Conservation (phyloP, 495 filamentous ascomycete species). For the Halenospora varia region DNA sequence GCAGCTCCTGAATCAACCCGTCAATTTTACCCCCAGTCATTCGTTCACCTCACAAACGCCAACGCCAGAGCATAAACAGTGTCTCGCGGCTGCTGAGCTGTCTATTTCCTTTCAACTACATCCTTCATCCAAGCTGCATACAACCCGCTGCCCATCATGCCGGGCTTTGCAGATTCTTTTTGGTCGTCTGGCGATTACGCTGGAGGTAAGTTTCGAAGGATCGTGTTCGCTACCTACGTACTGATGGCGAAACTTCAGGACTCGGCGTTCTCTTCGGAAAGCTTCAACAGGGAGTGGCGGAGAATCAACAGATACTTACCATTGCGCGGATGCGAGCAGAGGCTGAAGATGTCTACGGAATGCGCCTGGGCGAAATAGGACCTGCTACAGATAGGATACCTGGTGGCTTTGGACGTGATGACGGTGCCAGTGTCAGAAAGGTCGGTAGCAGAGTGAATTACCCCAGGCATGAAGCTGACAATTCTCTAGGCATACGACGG, state of each 20-base stretch:
- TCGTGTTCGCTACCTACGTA: constrained; percentile 3
- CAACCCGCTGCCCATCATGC: constrained; percentile 46
- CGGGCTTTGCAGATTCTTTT: constrained; percentile 88
- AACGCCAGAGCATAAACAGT: not conserved
- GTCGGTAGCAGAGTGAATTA: constrained; percentile 33
- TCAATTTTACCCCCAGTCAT: no score
- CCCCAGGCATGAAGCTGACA: constrained; percentile 2
- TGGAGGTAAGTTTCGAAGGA: constrained; percentile 51
- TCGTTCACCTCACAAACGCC: no score
- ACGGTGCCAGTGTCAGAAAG: constrained; percentile 94
- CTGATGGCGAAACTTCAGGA: constrained; percentile 42
- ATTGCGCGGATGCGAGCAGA: constrained; percentile 94
- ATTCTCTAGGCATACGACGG: constrained; percentile 82
- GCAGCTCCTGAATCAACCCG: not conserved
- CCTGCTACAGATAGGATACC: constrained; percentile 75
- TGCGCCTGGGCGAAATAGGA: constrained; percentile 75
- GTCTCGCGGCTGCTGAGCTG: constrained; percentile 3
- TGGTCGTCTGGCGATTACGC: constrained; percentile 89
- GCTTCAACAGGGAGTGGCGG: constrained; percentile 90
- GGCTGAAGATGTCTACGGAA: constrained; percentile 86
- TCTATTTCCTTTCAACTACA: not conserved
- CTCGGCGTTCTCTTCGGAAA: constrained; percentile 95
- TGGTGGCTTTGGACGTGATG: constrained; percentile 87
- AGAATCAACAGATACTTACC: constrained; percentile 89
- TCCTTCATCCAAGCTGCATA: constrained; percentile 2